Conservation (phyloP, 1,284 basidiomycete species). For the Pulchroboletus neoregius region DNA sequence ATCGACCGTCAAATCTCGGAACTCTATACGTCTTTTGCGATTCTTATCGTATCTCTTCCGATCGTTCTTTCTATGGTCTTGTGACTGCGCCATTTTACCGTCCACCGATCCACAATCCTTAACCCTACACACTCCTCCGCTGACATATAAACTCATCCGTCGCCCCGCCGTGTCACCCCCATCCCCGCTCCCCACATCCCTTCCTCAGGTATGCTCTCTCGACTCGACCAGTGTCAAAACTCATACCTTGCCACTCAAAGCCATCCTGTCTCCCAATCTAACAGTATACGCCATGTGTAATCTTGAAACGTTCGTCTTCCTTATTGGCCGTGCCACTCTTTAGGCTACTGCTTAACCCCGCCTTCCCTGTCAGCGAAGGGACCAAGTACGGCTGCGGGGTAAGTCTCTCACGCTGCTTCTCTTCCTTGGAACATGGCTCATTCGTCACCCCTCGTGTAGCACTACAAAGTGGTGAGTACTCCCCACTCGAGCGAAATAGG, state of each 20-base stretch:
- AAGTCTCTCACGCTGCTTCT: constrained; percentile 45
- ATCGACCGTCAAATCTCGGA: constrained; percentile 26
- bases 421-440: constrained; percentile 12
- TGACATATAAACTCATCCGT: constrained; percentile 25
- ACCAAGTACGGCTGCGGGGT: constrained; percentile 70
- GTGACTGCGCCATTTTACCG: constrained; percentile 25
- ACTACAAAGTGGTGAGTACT: constrained; percentile 51
- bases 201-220: constrained; percentile 18
- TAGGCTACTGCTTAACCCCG: constrained; percentile 12
- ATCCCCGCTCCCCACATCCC: constrained; percentile 8
- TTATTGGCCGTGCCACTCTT: constrained; percentile 14
- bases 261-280: constrained; percentile 8
- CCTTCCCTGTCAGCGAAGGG: constrained; percentile 56
- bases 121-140: constrained; percentile 8
- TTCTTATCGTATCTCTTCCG: constrained; percentile 33
- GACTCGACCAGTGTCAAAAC: not conserved
- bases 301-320: constrained; percentile 58
- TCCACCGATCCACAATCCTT: constrained; percentile 17
- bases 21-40: constrained; percentile 17
- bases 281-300: constrained; percentile 53
- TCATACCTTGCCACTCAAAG: constrained; percentile 16
- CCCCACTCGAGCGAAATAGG: not conserved
- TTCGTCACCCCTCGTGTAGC: constrained; percentile 33
- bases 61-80: constrained; percentile 29
- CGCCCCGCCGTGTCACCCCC: constrained; percentile 14